phyloP scores from a whole-genome alignment of 2,329 filamentous ascomycete species.

The Thelonectria rubi region DNA sequence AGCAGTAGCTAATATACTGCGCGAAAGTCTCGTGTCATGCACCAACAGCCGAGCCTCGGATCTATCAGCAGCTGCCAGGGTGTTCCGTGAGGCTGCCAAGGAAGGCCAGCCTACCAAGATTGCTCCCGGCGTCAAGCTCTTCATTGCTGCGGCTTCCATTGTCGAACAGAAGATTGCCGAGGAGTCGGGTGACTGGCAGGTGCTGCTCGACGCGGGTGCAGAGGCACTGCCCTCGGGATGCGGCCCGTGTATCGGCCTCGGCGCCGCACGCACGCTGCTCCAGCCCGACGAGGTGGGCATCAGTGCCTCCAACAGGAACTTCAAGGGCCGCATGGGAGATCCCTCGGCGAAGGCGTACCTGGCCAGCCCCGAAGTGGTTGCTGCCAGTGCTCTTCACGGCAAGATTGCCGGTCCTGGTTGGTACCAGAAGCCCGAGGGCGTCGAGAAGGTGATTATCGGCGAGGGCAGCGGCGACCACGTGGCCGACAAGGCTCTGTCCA shows the following conservation, averaged over 20 bases:
- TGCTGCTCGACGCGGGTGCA: constrained; percentile 82
- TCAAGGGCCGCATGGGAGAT: constrained; percentile 89
- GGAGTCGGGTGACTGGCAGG: constrained; percentile 85
- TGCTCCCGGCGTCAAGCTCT: constrained; percentile 80
- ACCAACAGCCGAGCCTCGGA: constrained; percentile 88
- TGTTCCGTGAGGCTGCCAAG: constrained; percentile 82
- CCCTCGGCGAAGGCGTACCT: constrained; percentile 79
- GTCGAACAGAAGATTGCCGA: constrained; percentile 82
- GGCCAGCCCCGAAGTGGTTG: constrained; percentile 89
- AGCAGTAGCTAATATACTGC: too few relatives aligned
- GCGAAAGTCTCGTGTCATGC: constrained; percentile 75
- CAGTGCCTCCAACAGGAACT: constrained; percentile 85
- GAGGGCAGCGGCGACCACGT: constrained; percentile 74
- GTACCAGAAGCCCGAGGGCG: constrained; percentile 77
- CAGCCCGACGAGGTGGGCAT: constrained; percentile 81
- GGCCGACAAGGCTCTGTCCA: constrained; percentile 71
- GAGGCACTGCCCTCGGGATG: constrained; percentile 76
- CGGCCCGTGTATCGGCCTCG: constrained; percentile 87
- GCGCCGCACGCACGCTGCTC: constrained; percentile 74
- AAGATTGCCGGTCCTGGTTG: constrained; percentile 79
- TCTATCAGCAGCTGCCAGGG: constrained; percentile 77
- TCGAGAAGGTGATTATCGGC: constrained; percentile 73
- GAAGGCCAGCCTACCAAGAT: constrained; percentile 73
- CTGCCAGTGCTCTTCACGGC: constrained; percentile 82
- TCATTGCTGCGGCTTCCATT: constrained; percentile 86